Percentiles rank a stretch among this genome's conserved stretches.
Conservation (phyloP, 2,329 filamentous ascomycete species). For the Colletotrichum trifolii region DNA sequence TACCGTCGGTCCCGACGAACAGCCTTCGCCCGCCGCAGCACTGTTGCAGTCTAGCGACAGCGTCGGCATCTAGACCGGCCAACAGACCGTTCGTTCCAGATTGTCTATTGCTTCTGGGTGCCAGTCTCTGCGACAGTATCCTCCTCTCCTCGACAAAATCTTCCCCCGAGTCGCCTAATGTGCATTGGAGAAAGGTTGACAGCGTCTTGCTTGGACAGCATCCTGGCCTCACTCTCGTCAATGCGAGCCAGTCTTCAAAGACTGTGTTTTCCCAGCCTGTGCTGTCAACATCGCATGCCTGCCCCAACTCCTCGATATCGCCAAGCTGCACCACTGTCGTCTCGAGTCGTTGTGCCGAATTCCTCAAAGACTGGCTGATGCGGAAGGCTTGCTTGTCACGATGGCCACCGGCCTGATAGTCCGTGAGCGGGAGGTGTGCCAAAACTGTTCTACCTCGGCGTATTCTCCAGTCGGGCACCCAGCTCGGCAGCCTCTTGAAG, state of each 20-base stretch:
- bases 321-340: not conserved
- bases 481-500: not conserved
- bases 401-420: slow-evolving; percentile 7
- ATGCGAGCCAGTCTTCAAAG: not conserved
- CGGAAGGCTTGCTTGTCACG: not conserved
- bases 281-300: not conserved
- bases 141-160: not conserved
- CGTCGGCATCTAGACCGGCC: not conserved
- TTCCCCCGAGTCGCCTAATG: slow-evolving; percentile 1
- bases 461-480: slow-evolving; percentile 16
- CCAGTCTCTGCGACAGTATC: not conserved
- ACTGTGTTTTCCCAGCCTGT: not conserved
- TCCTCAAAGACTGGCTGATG: not conserved
- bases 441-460: not conserved
- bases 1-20: not conserved
- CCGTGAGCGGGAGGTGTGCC: slow-evolving; percentile 12
- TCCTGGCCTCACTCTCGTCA: no score
- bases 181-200: not conserved
- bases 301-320: not conserved
- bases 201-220: not conserved
- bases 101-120: not conserved
- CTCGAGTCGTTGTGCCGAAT: not conserved
- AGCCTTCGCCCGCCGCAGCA: slow-evolving; percentile 14
- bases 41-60: not conserved
- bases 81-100: not conserved